Evolutionary conservation across 768 basidiomycete genomes (phyloP).

Genomic region (Pulveroboletus sp.): DNA sequence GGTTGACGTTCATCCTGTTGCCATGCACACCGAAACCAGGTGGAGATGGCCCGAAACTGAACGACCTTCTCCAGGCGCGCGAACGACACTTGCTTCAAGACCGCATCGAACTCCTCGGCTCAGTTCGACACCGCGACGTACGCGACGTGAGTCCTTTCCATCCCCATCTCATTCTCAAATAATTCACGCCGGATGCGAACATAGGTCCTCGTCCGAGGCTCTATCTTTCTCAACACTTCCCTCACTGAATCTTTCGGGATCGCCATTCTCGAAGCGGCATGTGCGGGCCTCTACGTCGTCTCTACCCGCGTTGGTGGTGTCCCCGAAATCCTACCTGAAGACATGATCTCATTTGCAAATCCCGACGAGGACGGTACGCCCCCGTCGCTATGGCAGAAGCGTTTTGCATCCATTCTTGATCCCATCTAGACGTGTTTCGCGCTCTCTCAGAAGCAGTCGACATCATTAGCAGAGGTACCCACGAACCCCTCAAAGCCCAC

Average conservation of each 20-base stretch:
- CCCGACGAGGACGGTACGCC: slow-evolving; percentile 88
- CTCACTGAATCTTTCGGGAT: slow-evolving; percentile 97
- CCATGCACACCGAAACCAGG: slow-evolving; percentile 42
- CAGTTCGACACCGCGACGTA: slow-evolving; percentile 80
- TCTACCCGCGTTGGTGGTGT: slow-evolving; percentile 93
- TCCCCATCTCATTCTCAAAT: neutral
- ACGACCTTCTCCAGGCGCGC: slow-evolving; percentile 92
- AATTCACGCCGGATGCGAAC: neutral
- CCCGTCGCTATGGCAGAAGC: too few relatives aligned
- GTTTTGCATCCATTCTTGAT: too few relatives aligned
- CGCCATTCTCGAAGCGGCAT: slow-evolving; percentile 95
- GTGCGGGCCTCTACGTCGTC: slow-evolving; percentile 90
- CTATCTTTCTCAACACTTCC: slow-evolving; percentile 93
- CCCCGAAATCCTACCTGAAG: slow-evolving; percentile 88
- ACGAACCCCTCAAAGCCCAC: slow-evolving; percentile 76
- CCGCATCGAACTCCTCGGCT: slow-evolving; percentile 84
- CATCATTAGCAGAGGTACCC: slow-evolving; percentile 60
- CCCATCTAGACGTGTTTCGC: slow-evolving; percentile 67
- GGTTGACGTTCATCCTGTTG: neutral
- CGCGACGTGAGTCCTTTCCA: slow-evolving; percentile 49
- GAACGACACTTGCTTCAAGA: slow-evolving; percentile 89
- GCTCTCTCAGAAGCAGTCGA: slow-evolving; percentile 79
- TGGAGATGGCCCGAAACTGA: slow-evolving; percentile 92
- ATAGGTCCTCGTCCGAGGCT: slow-evolving; percentile 80
- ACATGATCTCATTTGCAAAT: slow-evolving; percentile 93